Base-by-base conservation (phyloP, 108 stramenopile genomes). In the Poteriospumella lacustris region DNA sequence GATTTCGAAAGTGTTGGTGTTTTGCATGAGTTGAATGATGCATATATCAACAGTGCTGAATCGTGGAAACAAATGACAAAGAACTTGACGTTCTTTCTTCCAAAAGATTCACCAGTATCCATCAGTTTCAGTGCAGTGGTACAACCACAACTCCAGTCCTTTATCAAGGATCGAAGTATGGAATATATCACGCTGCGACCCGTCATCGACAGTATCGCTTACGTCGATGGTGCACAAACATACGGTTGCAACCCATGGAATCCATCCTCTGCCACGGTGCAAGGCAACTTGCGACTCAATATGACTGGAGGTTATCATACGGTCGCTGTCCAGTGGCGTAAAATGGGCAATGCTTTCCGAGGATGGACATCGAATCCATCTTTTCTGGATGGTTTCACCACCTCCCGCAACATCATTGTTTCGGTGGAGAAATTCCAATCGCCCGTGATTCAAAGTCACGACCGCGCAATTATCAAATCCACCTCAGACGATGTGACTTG, bases 341-440 rank as follows among this genome's bases (percentile, higher is more conserved):
- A 82, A 28, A 68, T 76, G 80, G 84, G 84, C 42, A 38, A 58
- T 33, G 76, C 42, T 24, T 76, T 84, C 12, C 80, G 68, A 44
- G 76, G 79, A 12, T 85, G 84, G 84, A 43, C 77, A 44, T 81
- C 43, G 36, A 41, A 60, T 0, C 84, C 84, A 12, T 79, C 83
- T 0, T 83, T 85, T 43, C 77, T 85, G 41, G 84, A 84, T 39
- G 84, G 84, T 2, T 85, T 84, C 40, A 75, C 84, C 34, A 68
- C 44, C 44, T 75, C 83, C 1, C 79, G 84, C 29, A 77, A 77
- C 15, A 34, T 85, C 29, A 76, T 59, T 12, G 82, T 60, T 1
- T 78, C 80, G 78, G 80, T 80, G 12, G 58, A 52, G 31, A 76
- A 58, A 33, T 59, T n/a, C 38, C 38, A 68, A 39, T 19, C 64